phyloP scores from a whole-genome alignment of 768 basidiomycete genomes.

The Naganishia randhawae region DNA sequence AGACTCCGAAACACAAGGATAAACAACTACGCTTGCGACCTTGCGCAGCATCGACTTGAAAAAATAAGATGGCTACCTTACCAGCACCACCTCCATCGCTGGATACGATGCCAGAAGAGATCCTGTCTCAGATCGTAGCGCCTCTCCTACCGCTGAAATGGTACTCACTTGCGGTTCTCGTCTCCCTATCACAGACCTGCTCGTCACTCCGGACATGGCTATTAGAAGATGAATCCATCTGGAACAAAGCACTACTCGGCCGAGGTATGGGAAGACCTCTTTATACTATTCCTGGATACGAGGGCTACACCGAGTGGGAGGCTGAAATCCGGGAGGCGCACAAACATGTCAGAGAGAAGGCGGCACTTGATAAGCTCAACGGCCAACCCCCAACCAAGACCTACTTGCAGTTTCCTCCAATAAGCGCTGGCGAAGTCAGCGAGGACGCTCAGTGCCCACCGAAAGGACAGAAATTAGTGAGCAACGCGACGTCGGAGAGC shows the following conservation, averaged over 20 bases:
- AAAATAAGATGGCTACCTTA: not conserved
- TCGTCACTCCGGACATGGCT: conserved; percentile 25
- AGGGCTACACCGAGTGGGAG: conserved; percentile 12
- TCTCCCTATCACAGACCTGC: conserved; percentile 24
- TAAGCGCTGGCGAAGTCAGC: not conserved
- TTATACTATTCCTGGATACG: conserved; percentile 24
- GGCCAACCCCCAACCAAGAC: not conserved
- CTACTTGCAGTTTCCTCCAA: not conserved
- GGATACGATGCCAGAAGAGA: conserved; percentile 28
- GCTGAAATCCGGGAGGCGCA: conserved; percentile 2
- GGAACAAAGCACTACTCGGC: conserved; percentile 25
- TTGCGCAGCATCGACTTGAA: no score
- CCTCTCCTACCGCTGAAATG: conserved; percentile 27
- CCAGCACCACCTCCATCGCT: not conserved
- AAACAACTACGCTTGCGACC: no score
- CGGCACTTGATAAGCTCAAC: not conserved
- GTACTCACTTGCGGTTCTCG: conserved; percentile 27
- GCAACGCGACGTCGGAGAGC: no score
- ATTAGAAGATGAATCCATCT: conserved; percentile 25
- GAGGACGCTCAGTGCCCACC: not conserved
- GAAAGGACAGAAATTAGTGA: no score
- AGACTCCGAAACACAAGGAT: no score
- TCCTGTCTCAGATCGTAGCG: conserved; percentile 25
- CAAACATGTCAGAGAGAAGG: conserved; percentile 1
- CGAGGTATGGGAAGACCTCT: conserved; percentile 26